A percentile compares a stretch with the other conserved stretches of the same genome.
Conservation (phyloP, 1,284 basidiomycete genomes). For the Cystobasidium slooffiae region DNA sequence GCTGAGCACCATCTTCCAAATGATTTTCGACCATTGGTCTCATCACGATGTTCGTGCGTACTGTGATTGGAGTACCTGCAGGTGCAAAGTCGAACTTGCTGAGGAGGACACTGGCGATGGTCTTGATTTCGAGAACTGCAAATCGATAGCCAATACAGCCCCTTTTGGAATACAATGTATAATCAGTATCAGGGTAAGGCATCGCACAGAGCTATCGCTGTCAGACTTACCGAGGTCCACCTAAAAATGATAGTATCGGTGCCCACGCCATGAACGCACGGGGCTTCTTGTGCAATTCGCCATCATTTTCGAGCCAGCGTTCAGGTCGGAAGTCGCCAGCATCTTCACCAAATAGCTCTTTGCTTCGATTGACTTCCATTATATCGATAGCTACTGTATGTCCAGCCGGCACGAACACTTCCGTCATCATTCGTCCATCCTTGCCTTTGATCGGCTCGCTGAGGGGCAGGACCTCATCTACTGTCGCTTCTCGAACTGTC, state of each 20-base stretch:
- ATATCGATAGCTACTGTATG: conserved; percentile 69
- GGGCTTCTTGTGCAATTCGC: conserved; percentile 8
- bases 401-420: conserved; percentile 62
- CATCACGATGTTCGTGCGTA: conserved; percentile 17
- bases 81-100: conserved; percentile 23
- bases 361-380: conserved; percentile 67
- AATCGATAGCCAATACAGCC: conserved; percentile 37
- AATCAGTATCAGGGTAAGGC: not conserved
- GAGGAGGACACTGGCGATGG: conserved; percentile 29
- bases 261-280: conserved; percentile 22
- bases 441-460: conserved; percentile 60
- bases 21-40: conserved; percentile 1
- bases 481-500: conserved; percentile 71
- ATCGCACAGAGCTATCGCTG: not conserved
- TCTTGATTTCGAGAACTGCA: conserved; percentile 41
- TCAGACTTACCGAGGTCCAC: conserved; percentile 22
- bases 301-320: conserved; percentile 50
- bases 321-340: conserved; percentile 67
- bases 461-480: conserved; percentile 74
- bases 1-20: conserved; percentile 18
- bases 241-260: conserved; percentile 31
- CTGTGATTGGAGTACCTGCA: not conserved
- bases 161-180: not conserved
- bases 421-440: conserved; percentile 54
- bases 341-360: conserved; percentile 70